Evolutionary conservation across 2,329 filamentous ascomycete species (phyloP), one percentile per base, ranked within the genome.

Genomic region (Cercospora nicotianae): DNA sequence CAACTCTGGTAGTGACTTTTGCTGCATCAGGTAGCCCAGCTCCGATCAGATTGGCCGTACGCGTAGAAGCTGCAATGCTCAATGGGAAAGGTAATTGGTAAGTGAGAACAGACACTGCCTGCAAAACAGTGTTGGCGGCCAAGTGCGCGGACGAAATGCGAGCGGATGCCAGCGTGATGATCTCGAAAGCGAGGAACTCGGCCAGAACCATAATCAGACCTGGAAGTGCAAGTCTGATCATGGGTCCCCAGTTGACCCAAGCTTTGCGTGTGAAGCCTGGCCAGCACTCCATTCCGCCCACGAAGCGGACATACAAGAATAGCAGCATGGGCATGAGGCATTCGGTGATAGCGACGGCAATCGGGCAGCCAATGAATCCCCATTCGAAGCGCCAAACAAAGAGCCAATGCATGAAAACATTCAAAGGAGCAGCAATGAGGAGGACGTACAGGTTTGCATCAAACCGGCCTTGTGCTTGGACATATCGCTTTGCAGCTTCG

Each of bases 1-100:
- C 90, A 65, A 97, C 93, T 79, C 87, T 89, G n/a, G 91, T 91
- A 0, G 91, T 91, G 3, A 87, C 91, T 77, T 90, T 92, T 16
- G 94, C 94, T 0, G 94, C 91, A 57, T 90, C 89, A 2, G 92
- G 89, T 10, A 97, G 85, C 0, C 90, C 90, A 0, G 94, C 94
- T 8, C 94, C 95, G 69, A 98, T 96, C 36, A 98, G 82, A 74
- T 97, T 98, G 18, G 94, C 94, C 13, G 97, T 88, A 0, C 94
- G 89, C 0, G 94, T 98, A 12, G 91, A 94, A 0, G 91, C 89
- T 2, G 94, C 94, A 67, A 98, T 94, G 33, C 90, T 92, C 68
- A 97, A 87, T 0, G 94, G 92, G 81, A 98, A 98, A 0, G 94
- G 93, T 60, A 98, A 89, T 79, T 97, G 93, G 82, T 93, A 98